Evolutionary conservation across 164 flowering plant genomes (phyloP).

Genomic region (Nelumbo lutea): DNA sequence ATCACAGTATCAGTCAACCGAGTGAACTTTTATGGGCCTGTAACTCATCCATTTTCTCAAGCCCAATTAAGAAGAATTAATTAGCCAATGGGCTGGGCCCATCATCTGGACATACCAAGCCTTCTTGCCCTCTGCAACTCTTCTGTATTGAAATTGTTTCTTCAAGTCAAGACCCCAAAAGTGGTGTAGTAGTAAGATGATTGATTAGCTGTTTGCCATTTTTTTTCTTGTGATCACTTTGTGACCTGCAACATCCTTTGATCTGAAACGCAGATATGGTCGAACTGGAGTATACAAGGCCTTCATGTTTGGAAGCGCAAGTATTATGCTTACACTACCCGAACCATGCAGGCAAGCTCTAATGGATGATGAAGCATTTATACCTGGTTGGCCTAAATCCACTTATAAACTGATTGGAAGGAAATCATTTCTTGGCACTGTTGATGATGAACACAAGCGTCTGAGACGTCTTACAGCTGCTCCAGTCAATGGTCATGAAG

Average conservation of each 20-base stretch:
- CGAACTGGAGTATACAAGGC: conserved; percentile 67
- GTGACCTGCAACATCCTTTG: background rate
- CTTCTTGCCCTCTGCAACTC: too few species aligned
- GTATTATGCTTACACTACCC: conserved; percentile 58
- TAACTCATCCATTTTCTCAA: too few species aligned
- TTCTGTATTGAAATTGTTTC: too few species aligned
- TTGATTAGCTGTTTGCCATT: too few species aligned
- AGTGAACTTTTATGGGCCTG: too few species aligned
- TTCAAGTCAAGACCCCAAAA: too few species aligned
- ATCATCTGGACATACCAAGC: too few species aligned
- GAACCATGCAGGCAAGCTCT: conserved; percentile 60
- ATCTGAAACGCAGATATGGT: conserved; percentile 46
- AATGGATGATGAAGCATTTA: conserved; percentile 63
- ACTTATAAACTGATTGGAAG: conserved; percentile 67
- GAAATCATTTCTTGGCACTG: conserved; percentile 62
- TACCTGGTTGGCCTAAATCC: conserved; percentile 84
- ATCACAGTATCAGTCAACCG: too few species aligned
- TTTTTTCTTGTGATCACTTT: too few species aligned
- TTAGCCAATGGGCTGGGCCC: too few species aligned
- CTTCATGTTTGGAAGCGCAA: conserved; percentile 82
- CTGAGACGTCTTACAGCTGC: conserved; percentile 67
- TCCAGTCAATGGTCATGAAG: conserved; percentile 83
- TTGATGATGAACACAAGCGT: conserved; percentile 75
- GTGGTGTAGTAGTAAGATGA: too few species aligned
- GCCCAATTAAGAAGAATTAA: too few species aligned